Evolutionary conservation across 2,329 filamentous ascomycete species (phyloP), one percentile per base, ranked within the genome.

Genomic region (Juglanconis oblonga): DNA sequence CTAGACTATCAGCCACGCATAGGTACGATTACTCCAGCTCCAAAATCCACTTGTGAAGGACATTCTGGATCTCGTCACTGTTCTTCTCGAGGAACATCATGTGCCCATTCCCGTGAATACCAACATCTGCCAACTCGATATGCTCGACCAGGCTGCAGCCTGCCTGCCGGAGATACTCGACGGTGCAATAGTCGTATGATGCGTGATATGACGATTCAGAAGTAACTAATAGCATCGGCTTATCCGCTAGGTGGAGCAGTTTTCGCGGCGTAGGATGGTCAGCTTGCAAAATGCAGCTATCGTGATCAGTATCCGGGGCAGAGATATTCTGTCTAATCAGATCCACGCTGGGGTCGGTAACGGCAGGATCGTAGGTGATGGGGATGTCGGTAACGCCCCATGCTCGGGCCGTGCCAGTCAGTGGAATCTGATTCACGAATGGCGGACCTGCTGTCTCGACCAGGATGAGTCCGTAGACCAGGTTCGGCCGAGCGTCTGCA

Each of bases 311-410:
- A 24, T 67, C 64, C 14, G 60, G 64, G 31, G 69, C 63, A 50
- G 68, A 45, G 57, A 72, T 55, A 29, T 65, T 35, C 63, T 73
- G 55, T 59, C 70, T 71, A 33, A 69, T 61, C 45, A 80, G 65
- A 5, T 78, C 74, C 8, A 52, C 54, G 3, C 64, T 52, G 1
- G 75, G 71, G 60, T 79, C 68, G 0, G 62, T 63, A 7, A 81
- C 74, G 0, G 74, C 66, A 10, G 81, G 81, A 1, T 69, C 69
- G 65, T 81, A 85, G 0, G 74, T 76, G 14, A 85, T 61, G 0
- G 79, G 76, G n/a, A 79, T 74, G 49, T 80, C 74, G 5, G 80
- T 76, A 5, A 84, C 63, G 1, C 81, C 82, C 66, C 74, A 85
- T 0, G 71, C 65, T 2, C 75, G 69, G 3, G 72, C 68, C 1